Evolutionary conservation across 257 asterid species (phyloP), one percentile per base, ranked within the genome.

Genomic region (Gentiana macrophylla): DNA sequence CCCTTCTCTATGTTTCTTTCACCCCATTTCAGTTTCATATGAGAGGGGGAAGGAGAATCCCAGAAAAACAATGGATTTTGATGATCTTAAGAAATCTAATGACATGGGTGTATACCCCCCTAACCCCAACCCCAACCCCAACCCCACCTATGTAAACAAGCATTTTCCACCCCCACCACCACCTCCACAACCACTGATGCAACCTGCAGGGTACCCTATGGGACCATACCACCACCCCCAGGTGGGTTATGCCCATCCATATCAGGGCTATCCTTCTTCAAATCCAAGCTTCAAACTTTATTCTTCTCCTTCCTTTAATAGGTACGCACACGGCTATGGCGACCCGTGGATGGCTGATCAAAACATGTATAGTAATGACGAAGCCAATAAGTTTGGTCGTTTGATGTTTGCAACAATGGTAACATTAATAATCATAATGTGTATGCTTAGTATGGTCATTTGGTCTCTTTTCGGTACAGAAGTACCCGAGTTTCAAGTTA

Each of bases 391-490:
- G 12, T 67, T 77, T 37, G 77, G 74, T 0, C 75, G 77, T 2
- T 34, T 73, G 32, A 72, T 79, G 73, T 44, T 81, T 33, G 65
- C 65, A 10, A 32, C 77, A 11, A 53, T 71, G 76, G 3, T 75
- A 0, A 53, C 74, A 15, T 68, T 79, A 3, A 36, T 79, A 3
- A 11, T 67, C 3, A 63, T 75, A 60, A 62, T 79, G 75, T 57
- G 72, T 61, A 56, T 74, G 72, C 61, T 73, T 60, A 69, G 72
- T 67, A 49, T 84, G 3, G 66, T 73, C 49, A 60, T 79, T 57
- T 84, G 84, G 86, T 45, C 71, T 58, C 70, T 84, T 4, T 84
- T 77, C 32, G 86, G 83, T 1, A 63, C 76, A 38, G 68, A 72
- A 48, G 12, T 62, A 1, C 94, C 86, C 0, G 76, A 69, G 0